phyloP scores from a whole-genome alignment of 2,329 filamentous ascomycete species.

The Ramichloridium luteum region DNA sequence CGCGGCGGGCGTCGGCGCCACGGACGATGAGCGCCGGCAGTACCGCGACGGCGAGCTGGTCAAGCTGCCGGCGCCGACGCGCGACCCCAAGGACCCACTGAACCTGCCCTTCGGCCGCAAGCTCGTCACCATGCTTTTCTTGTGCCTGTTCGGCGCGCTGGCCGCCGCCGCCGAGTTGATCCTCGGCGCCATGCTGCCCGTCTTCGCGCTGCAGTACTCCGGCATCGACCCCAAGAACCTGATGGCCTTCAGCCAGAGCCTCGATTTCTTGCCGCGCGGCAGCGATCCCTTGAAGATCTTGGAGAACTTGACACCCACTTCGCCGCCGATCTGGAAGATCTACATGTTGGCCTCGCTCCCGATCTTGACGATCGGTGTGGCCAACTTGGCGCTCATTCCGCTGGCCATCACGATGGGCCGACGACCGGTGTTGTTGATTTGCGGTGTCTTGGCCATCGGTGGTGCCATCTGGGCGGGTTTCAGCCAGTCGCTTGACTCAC shows the following conservation, averaged over 20 bases:
- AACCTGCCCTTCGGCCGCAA: constrained; percentile 12
- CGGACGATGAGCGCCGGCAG: no score
- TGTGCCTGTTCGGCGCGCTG: constrained; percentile 15
- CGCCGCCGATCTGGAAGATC: constrained; percentile 14
- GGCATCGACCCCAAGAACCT: constrained; percentile 4
- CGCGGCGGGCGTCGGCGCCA: no score
- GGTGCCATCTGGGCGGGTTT: constrained; percentile 14
- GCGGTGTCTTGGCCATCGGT: constrained; percentile 11
- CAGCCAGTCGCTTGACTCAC: constrained; percentile 10
- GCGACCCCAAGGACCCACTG: constrained; percentile 13
- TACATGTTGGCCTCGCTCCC: constrained; percentile 14
- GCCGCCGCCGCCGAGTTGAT: constrained; percentile 14
- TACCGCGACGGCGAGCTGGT: constrained; percentile 6
- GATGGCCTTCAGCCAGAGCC: not conserved
- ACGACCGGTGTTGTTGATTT: constrained; percentile 11
- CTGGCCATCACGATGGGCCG: constrained; percentile 14
- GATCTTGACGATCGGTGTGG: constrained; percentile 13
- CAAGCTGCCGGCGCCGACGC: constrained; percentile 9
- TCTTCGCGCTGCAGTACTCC: constrained; percentile 14
- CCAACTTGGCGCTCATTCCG: constrained; percentile 14
- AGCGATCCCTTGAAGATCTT: constrained; percentile 2
- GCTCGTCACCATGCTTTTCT: constrained; percentile 7
- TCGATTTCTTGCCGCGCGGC: constrained; percentile 2
- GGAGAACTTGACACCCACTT: not conserved
- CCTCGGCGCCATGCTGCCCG: constrained; percentile 13